Evolutionary conservation across 768 basidiomycete genomes (phyloP).

Genomic region (Pleurotus tuber-regium): DNA sequence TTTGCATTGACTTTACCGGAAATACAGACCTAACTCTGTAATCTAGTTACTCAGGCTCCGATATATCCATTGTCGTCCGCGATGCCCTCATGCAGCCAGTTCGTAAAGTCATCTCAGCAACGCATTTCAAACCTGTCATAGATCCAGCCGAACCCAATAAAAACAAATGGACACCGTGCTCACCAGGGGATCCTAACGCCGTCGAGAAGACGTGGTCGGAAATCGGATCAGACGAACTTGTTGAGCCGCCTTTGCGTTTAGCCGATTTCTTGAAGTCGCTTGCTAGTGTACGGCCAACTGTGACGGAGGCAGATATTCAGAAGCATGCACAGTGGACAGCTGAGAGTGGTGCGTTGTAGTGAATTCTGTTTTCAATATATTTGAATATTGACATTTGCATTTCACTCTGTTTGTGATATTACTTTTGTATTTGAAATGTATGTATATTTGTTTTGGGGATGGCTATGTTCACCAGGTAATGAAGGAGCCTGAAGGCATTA

Average conservation of each 20-base stretch:
- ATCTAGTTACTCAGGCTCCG: slow-evolving; percentile 77
- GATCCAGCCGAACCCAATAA: slow-evolving; percentile 20
- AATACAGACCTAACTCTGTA: neutral
- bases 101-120: slow-evolving; percentile 91
- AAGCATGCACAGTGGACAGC: slow-evolving; percentile 81
- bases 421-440: no score
- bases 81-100: slow-evolving; percentile 99
- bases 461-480: no score
- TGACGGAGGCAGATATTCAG: slow-evolving; percentile 84
- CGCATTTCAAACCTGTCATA: slow-evolving; percentile 79
- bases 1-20: neutral
- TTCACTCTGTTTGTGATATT: no score
- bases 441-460: no score
- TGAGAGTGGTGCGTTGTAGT: slow-evolving; percentile 72
- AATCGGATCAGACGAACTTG: slow-evolving; percentile 80
- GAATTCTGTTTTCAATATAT: no score
- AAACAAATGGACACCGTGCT: slow-evolving; percentile 90
- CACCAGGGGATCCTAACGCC: slow-evolving; percentile 85
- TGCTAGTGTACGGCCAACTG: slow-evolving; percentile 79
- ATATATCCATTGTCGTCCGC: slow-evolving; percentile 91
- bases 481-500: no score
- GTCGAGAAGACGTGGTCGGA: slow-evolving; percentile 89
- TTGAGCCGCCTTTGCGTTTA: slow-evolving; percentile 81
- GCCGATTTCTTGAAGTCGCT: slow-evolving; percentile 83
- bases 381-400: no score